Percentiles rank a stretch among this genome's conserved stretches.
phyloP scores from a whole-genome alignment of 768 basidiomycete species.

The Neoboletus brunneissimus region DNA sequence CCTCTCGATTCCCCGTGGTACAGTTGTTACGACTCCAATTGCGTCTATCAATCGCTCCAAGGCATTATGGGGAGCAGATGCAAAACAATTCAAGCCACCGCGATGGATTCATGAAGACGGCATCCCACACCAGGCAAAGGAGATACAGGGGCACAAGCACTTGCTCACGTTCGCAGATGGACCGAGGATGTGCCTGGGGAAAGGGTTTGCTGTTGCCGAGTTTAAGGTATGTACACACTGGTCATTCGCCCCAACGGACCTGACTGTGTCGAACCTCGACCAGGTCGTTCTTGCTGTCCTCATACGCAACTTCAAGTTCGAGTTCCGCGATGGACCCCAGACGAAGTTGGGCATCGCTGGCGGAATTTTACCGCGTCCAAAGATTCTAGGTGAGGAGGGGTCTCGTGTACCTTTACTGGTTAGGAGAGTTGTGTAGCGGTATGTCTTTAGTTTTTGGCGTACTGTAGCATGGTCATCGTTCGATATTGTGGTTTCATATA shows the following conservation, averaged over 20 bases:
- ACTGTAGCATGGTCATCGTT: neutral
- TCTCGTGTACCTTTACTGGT: constrained; percentile 11
- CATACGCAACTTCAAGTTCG: constrained; percentile 36
- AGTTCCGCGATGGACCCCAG: constrained; percentile 35
- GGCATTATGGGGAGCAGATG: constrained; percentile 58
- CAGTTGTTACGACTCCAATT: constrained; percentile 44
- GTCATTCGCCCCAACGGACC: no score
- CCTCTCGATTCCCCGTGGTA: constrained; percentile 47
- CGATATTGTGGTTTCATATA: neutral
- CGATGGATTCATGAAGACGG: constrained; percentile 50
- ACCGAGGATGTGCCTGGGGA: constrained; percentile 29
- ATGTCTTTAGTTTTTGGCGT: no score
- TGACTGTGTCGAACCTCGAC: neutral
- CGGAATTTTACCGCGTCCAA: constrained; percentile 36
- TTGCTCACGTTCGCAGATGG: constrained; percentile 31
- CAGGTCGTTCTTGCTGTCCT: constrained; percentile 25
- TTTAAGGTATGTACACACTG: constrained; percentile 17
- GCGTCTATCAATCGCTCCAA: constrained; percentile 48
- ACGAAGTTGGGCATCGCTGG: constrained; percentile 30
- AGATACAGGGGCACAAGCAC: constrained; percentile 27
- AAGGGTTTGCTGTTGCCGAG: constrained; percentile 27
- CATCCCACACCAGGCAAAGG: constrained; percentile 32
- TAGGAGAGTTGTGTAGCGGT: constrained; percentile 1
- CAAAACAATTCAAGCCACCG: constrained; percentile 57
- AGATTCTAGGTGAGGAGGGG: constrained; percentile 23